Evolutionary conservation across 805 yeast species (phyloP).

Genomic region (Kuraishia ogatae): DNA sequence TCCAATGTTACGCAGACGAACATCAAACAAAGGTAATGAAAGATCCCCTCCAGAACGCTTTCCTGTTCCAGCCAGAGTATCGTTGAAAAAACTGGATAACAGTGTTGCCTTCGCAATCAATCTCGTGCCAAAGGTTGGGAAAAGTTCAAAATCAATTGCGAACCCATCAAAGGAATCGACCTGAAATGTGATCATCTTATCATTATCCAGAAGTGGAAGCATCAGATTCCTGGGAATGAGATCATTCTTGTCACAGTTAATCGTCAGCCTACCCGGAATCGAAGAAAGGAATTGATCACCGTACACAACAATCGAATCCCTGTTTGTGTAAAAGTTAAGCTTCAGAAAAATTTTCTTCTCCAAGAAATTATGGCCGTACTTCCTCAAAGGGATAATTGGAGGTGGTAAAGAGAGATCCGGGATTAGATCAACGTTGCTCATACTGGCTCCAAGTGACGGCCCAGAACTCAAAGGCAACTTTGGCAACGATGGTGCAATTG

Average conservation of each 20-base stretch:
- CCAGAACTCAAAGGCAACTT: not conserved
- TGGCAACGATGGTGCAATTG: not conserved
- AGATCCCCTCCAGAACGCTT: constrained; percentile 28
- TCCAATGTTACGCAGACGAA: constrained; percentile 75
- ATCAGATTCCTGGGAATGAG: constrained; percentile 82
- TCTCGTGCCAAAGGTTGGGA: constrained; percentile 92
- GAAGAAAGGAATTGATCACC: constrained; percentile 35
- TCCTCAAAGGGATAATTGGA: constrained; percentile 85
- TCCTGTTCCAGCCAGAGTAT: constrained; percentile 23
- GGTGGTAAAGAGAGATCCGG: constrained; percentile 94
- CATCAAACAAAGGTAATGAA: constrained; percentile 71
- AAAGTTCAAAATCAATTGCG: constrained; percentile 78
- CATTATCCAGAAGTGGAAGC: constrained; percentile 65
- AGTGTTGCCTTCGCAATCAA: constrained; percentile 85
- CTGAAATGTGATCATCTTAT: constrained; percentile 67
- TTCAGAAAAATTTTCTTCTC: constrained; percentile 86
- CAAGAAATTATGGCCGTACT: constrained; percentile 92
- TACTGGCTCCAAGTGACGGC: not conserved
- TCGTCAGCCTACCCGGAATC: constrained; percentile 75
- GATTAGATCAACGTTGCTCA: constrained; percentile 47
- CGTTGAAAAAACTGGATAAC: constrained; percentile 42
- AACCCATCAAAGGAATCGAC: constrained; percentile 69
- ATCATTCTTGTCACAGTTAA: constrained; percentile 69
- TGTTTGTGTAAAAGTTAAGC: constrained; percentile 48
- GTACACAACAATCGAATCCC: constrained; percentile 34